Percentiles rank a stretch among this genome's conserved stretches.
Evolutionary conservation across 208 protist genomes (phyloP).

Genomic region (Herpetomonas samuelpessoai): DNA sequence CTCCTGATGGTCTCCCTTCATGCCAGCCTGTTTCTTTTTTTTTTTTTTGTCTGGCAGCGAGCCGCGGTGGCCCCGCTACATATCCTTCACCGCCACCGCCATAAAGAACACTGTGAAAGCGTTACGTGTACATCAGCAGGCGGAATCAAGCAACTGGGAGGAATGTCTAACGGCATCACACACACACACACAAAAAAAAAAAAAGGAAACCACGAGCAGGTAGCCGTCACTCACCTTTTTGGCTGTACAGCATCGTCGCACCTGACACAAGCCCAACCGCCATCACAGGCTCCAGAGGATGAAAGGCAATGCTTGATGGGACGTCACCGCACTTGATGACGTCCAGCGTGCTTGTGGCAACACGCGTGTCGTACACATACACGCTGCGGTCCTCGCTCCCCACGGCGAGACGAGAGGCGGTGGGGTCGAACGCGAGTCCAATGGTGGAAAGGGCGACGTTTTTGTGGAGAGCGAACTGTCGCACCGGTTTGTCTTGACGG

Average conservation of each 20-base stretch:
- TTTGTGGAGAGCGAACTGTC: conserved; percentile 70
- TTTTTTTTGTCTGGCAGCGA: no score
- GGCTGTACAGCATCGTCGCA: conserved; percentile 32
- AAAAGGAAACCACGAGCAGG: conserved; percentile 14
- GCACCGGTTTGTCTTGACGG: conserved; percentile 32
- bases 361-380: conserved; percentile 69
- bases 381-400: conserved; percentile 70
- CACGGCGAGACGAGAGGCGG: conserved; percentile 50
- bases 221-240: conserved; percentile 18
- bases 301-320: conserved; percentile 61
- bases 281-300: conserved; percentile 62
- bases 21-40: no score
- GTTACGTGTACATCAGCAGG: background rate
- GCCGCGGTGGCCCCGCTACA: no score
- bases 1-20: no score
- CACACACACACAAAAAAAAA: conserved; percentile 5
- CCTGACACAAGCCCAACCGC: conserved; percentile 38
- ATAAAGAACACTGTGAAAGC: conserved; percentile 7
- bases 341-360: conserved; percentile 31
- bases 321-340: conserved; percentile 28
- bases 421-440: conserved; percentile 57
- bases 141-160: no score
- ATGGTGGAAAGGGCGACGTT: conserved; percentile 58
- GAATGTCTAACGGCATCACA: no score
- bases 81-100: no score